These are phyloP conservation scores for Globisporangium ultimum DNA, from an alignment of 352 stramenopile genomes.

Conservation along the genomic window DNA sequence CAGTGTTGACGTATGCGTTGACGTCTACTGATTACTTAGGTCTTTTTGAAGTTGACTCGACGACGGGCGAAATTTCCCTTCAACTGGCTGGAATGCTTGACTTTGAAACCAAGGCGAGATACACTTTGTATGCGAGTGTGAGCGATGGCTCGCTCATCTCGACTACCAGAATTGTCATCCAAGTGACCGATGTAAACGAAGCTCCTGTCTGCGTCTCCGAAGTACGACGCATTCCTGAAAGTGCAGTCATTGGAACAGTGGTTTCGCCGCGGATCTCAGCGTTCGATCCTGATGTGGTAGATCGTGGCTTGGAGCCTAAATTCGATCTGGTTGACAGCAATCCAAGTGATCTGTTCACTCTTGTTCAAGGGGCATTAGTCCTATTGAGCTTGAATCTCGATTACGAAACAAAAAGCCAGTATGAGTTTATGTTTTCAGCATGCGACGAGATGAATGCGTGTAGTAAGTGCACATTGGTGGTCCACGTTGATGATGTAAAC, in stretches of 20 bases:
- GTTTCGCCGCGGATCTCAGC: neutral
- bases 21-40: neutral
- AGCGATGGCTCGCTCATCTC: neutral
- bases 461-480: constrained; percentile 1
- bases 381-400: neutral
- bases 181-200: constrained; percentile 12
- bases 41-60: constrained; percentile 3
- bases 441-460: constrained; percentile 6
- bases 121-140: constrained; percentile 5
- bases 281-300: constrained; percentile 1
- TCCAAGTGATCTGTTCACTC: neutral
- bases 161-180: neutral
- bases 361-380: constrained; percentile 2
- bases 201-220: constrained; percentile 1
- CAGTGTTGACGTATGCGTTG: neutral
- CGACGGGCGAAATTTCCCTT: constrained; percentile 2
- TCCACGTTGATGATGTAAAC: constrained; percentile 8
- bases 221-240: constrained; percentile 3
- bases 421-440: constrained; percentile 3
- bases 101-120: constrained; percentile 1
- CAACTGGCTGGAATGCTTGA: neutral
- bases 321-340: neutral
- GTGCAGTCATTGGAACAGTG: constrained; percentile 1
- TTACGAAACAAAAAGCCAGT: constrained; percentile 1
- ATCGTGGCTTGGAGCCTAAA: constrained; percentile 1